Conservation (phyloP, 345 rosid species). For the Eucalyptus sp. region DNA sequence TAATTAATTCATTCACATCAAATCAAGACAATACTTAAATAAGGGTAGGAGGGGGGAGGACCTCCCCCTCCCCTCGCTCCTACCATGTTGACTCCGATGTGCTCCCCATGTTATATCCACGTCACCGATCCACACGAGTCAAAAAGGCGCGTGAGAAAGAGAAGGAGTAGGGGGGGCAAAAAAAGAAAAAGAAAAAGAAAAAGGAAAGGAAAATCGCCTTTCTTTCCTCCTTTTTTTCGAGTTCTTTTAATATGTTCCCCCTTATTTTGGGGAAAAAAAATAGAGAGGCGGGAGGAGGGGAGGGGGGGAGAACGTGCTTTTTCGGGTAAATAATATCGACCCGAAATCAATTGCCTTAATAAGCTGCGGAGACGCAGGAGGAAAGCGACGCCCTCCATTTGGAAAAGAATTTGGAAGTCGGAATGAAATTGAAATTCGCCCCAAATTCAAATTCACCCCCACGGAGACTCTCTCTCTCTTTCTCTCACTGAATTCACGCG, state of each 20-base stretch:
- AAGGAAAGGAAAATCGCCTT: neutral
- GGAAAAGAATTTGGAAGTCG: slow-evolving; percentile 47
- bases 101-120: neutral
- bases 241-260: neutral
- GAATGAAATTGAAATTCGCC: slow-evolving; percentile 55
- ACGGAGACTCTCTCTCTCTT: too few species aligned
- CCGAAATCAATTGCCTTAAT: slow-evolving; percentile 11
- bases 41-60: neutral
- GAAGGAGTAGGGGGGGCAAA: neutral
- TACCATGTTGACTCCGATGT: neutral
- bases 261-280: neutral
- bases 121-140: neutral
- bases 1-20: neutral
- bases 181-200: too few species aligned
- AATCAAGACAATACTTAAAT: neutral
- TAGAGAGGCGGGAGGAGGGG: neutral
- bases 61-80: neutral
- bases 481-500: slow-evolving; percentile 27
- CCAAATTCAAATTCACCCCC: slow-evolving; percentile 21
- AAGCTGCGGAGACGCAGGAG: slow-evolving; percentile 23
- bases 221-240: neutral
- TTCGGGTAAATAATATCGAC: neutral
- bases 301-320: neutral
- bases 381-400: neutral
- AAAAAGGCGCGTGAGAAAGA: neutral